Evolutionary conservation across 805 yeast genomes (phyloP).

Genomic region (Zygoascus biomembranicola): DNA sequence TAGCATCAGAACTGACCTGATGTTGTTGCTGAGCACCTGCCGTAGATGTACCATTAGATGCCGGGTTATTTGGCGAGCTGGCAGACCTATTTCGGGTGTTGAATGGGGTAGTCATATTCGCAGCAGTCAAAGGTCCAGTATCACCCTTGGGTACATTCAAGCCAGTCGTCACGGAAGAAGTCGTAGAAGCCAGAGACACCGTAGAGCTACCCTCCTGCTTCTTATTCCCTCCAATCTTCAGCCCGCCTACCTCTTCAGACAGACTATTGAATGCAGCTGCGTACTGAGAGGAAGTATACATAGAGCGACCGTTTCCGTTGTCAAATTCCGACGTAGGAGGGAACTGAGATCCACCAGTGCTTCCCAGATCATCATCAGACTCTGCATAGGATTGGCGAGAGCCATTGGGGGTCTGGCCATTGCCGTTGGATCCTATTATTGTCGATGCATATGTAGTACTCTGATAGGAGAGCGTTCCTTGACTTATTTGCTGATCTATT

Average conservation of each 20-base stretch:
- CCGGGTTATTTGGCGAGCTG: constrained; percentile 9
- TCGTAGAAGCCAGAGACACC: constrained; percentile 3
- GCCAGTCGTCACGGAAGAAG: background rate
- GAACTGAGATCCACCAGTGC: background rate
- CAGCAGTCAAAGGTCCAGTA: background rate
- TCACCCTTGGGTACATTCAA: background rate
- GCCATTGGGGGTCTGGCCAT: background rate
- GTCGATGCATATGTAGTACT: background rate
- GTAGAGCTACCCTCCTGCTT: constrained; percentile 7
- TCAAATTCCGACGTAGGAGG: background rate
- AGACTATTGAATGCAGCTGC: constrained; percentile 1
- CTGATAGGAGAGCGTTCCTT: background rate
- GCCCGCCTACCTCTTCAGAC: constrained; percentile 8
- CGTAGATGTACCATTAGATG: background rate
- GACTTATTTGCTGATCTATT: background rate
- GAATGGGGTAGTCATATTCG: background rate
- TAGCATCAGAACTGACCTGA: background rate
- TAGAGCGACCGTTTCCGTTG: background rate
- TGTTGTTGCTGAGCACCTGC: background rate
- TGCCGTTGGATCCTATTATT: background rate
- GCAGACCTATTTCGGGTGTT: constrained; percentile 6
- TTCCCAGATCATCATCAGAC: background rate
- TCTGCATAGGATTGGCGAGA: background rate
- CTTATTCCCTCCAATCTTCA: background rate
- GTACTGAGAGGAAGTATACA: background rate